Evolutionary conservation across 352 stramenopile species (phyloP), one percentile per base, ranked within the genome.

Genomic region (Phytophthora melonis): DNA sequence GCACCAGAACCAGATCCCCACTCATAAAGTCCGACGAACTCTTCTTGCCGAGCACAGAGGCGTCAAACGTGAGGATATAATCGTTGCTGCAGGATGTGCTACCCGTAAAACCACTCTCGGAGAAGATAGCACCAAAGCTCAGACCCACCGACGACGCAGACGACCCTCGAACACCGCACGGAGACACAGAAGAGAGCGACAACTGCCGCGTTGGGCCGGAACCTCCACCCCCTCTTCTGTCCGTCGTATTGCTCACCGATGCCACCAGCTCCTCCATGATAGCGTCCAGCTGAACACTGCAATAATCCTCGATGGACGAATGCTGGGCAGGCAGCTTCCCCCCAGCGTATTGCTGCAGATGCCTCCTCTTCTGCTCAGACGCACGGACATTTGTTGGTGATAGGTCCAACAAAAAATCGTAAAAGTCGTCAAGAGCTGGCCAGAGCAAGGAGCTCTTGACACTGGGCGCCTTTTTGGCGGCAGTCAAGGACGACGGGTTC

Each of bases 371-470:
- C 5, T 69, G 72, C 13, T 80, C 74, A 7, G 67, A 81, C n/a
- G 62, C 59, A 52, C 74, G 77, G 53, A 88, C 71, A 23, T 81
- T 80, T 7, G 59, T 79, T 19, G 87, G 86, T 14, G 83, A 87
- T 14, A 94, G 52, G 27, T 88, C 75, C n/a, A 96, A 58, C 13
- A 96, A 56, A 56, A 92, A 91, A 47, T 89, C 82, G 67, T 93
- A 93, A 36, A 94, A 93, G 1, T 92, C 83, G 47, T 94, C 84
- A 10, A 96, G 67, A 6, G 77, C 79, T 39, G 89, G 89, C 89
- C 89, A 96, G 21, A 94, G 62, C 21, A 92, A 57, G 8, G 86
- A 88, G 52, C 80, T 91, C 54, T 85, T 90, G 21, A 77, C 60
- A 67, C 63, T 86, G n/a, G 52, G 34, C 10, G 58, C 7, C 10